Conservation (phyloP, 2,329 filamentous ascomycete species). For the Diaporthe helianthi region DNA sequence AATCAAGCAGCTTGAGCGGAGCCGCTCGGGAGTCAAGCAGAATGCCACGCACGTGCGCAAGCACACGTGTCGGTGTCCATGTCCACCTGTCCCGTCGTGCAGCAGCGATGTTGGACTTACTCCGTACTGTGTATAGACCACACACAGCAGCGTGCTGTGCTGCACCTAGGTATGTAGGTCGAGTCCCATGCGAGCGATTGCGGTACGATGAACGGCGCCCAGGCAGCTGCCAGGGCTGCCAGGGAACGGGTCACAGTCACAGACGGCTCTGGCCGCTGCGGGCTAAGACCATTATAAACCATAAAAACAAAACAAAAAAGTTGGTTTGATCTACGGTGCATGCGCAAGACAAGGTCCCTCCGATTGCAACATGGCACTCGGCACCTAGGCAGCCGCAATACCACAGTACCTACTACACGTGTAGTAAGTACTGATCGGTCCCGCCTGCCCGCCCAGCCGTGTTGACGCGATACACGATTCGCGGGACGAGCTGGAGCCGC, state of each 20-base stretch:
- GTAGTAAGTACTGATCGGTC: no score
- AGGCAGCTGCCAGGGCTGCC: neutral
- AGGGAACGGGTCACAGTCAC: no score
- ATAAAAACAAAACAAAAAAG: conserved; percentile 1
- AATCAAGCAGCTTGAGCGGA: neutral
- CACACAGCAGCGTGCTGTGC: no score
- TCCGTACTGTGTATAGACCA: no score
- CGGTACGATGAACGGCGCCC: neutral
- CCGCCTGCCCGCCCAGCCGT: conserved; percentile 8
- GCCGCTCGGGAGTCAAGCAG: neutral
- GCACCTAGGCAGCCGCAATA: conserved; percentile 10
- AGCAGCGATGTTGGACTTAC: neutral
- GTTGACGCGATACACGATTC: conserved; percentile 18
- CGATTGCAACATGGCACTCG: conserved; percentile 16
- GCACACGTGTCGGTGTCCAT: conserved; percentile 1
- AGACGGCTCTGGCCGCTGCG: neutral
- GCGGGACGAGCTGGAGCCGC: conserved; percentile 15
- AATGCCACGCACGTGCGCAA: conserved; percentile 2
- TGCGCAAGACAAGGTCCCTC: conserved; percentile 2
- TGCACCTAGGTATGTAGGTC: neutral
- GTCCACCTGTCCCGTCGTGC: neutral
- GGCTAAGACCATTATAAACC: neutral
- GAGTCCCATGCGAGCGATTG: neutral
- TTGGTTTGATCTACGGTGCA: conserved; percentile 19
- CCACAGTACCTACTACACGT: no score